Conservation (phyloP, 257 asterid species). For the Hygrophila difformis region DNA sequence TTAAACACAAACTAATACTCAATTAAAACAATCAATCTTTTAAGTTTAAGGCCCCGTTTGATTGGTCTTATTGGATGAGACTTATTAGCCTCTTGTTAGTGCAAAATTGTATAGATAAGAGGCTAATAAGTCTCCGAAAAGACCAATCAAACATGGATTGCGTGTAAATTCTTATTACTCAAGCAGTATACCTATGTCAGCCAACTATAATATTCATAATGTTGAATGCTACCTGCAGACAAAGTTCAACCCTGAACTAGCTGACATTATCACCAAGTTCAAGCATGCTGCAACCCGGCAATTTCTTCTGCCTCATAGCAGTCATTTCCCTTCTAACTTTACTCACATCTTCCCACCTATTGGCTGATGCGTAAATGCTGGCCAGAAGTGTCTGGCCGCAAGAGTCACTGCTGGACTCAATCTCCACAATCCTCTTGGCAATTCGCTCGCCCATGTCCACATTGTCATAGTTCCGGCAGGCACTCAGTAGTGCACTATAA, state of each 20-base stretch:
- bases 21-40: too few relatives aligned
- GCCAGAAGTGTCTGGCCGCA: constrained; percentile 58
- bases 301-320: constrained; percentile 36
- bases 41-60: too few relatives aligned
- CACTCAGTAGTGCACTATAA: constrained; percentile 73
- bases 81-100: too few relatives aligned
- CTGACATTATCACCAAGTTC: constrained; percentile 19
- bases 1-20: too few relatives aligned
- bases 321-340: constrained; percentile 48
- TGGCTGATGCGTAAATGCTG: constrained; percentile 57
- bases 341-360: constrained; percentile 84
- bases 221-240: constrained; percentile 11
- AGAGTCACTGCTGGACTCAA: constrained; percentile 51
- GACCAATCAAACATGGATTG: too few relatives aligned
- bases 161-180: too few relatives aligned
- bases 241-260: constrained; percentile 11
- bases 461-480: constrained; percentile 64
- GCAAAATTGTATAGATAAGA: too few relatives aligned
- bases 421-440: constrained; percentile 41
- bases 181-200: too few relatives aligned
- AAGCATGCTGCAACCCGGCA: constrained; percentile 68
- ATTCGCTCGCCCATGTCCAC: constrained; percentile 66
- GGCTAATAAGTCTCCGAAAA: too few relatives aligned
- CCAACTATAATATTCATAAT: too few relatives aligned
- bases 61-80: too few relatives aligned